A percentile compares a stretch with the other conserved stretches of the same genome.
These are phyloP conservation scores for Chrysoporthe cubensis DNA, from an alignment of 2,329 filamentous ascomycete genomes.

Conservation along the genomic window DNA sequence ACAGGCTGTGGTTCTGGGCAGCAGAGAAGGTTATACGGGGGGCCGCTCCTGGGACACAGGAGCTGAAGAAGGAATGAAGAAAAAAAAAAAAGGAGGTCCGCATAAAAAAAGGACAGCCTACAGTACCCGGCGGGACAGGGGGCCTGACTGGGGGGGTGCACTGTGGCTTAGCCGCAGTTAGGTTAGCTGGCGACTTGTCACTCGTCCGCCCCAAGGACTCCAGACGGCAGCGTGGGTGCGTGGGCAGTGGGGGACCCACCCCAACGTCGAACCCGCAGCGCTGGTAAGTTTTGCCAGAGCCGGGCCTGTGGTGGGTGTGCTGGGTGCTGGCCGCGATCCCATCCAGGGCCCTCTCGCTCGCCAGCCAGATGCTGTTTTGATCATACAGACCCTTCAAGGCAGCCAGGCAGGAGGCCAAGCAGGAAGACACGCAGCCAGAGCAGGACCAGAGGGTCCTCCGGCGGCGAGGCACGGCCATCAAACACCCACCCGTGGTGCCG, in stretches of 20 bases:
- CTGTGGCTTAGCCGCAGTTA: constrained; percentile 26
- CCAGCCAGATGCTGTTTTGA: no score
- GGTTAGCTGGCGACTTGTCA: constrained; percentile 12
- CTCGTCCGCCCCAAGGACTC: neutral
- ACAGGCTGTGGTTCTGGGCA: neutral
- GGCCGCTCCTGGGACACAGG: constrained; percentile 5
- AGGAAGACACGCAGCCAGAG: neutral
- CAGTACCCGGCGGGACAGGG: constrained; percentile 10
- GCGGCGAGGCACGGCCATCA: neutral
- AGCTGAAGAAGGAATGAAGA: constrained; percentile 14
- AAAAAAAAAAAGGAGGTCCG: constrained; percentile 25
- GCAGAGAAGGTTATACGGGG: constrained; percentile 6
- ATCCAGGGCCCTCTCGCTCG: no score
- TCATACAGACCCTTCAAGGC: no score
- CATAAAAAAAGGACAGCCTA: constrained; percentile 25
- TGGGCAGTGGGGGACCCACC: neutral
- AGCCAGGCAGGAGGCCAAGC: no score
- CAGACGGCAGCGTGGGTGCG: neutral
- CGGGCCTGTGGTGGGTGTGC: no score
- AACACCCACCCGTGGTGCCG: neutral
- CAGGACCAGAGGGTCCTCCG: neutral
- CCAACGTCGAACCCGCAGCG: constrained; percentile 4
- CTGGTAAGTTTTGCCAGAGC: neutral
- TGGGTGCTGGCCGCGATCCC: no score
- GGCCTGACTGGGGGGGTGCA: neutral